A percentile compares a stretch with the other conserved stretches of the same genome.
These are phyloP conservation scores for Curvularia spicifera DNA, from an alignment of 2,329 filamentous ascomycete genomes.

Conservation along the genomic window DNA sequence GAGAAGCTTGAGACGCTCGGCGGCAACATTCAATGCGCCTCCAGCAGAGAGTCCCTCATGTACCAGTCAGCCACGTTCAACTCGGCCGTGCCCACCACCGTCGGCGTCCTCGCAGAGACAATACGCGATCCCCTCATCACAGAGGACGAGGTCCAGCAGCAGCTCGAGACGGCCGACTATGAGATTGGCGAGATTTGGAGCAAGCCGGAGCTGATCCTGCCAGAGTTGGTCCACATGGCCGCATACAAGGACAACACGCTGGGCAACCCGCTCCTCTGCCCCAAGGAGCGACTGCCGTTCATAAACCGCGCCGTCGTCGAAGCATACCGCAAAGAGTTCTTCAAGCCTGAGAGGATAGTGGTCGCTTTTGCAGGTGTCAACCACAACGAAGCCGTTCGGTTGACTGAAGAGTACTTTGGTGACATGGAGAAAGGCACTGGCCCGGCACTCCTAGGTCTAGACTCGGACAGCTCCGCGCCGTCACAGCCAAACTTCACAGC, in stretches of 20 bases:
- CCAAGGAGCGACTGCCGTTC: slow-evolving; percentile 75
- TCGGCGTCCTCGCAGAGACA: slow-evolving; percentile 88
- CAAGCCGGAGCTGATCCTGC: slow-evolving; percentile 93
- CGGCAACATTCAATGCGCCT: slow-evolving; percentile 96
- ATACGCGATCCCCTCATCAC: slow-evolving; percentile 86
- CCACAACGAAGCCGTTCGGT: slow-evolving; percentile 76
- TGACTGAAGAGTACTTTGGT: slow-evolving; percentile 87
- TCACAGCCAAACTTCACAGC: slow-evolving; percentile 56
- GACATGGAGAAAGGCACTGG: slow-evolving; percentile 73
- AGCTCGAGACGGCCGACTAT: slow-evolving; percentile 90
- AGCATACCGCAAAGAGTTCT: slow-evolving; percentile 82
- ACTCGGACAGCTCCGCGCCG: slow-evolving; percentile 32
- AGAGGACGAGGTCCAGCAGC: slow-evolving; percentile 82
- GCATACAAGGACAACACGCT: slow-evolving; percentile 96
- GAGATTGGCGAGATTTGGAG: slow-evolving; percentile 98
- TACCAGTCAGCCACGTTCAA: slow-evolving; percentile 99
- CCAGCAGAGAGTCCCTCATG: slow-evolving; percentile 94
- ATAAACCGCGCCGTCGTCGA: slow-evolving; percentile 78
- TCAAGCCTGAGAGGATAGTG: slow-evolving; percentile 87
- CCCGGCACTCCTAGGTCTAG: slow-evolving; percentile 50
- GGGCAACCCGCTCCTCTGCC: slow-evolving; percentile 90
- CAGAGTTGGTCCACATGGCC: slow-evolving; percentile 92
- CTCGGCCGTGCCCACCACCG: slow-evolving; percentile 80
- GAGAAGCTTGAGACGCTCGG: slow-evolving; percentile 87
- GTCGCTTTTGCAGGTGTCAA: slow-evolving; percentile 93